These are phyloP conservation scores for Opeltia flavorubescens DNA, from an alignment of 495 filamentous ascomycete genomes.

Conservation along the genomic window DNA sequence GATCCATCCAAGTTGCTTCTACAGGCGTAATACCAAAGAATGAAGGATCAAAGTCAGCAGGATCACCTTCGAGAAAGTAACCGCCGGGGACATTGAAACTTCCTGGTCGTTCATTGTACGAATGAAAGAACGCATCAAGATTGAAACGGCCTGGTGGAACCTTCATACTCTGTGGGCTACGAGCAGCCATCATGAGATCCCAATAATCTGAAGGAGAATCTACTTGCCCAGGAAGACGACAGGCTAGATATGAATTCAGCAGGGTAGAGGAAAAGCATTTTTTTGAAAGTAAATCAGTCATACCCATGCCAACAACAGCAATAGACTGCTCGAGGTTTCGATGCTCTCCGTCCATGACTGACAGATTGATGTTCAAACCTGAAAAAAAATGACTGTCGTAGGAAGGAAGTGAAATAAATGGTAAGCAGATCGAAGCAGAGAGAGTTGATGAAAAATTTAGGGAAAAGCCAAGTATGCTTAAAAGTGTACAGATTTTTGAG, in stretches of 20 bases:
- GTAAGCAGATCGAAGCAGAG: too few species aligned
- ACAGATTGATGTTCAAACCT: too few species aligned
- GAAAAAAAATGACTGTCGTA: too few species aligned
- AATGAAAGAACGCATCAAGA: constrained; percentile 28
- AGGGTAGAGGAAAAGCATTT: not conserved
- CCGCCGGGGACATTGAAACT: constrained; percentile 5
- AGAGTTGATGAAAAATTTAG: too few species aligned
- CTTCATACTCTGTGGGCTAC: constrained; percentile 25
- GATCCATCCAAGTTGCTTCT: constrained; percentile 13
- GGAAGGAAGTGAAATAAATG: too few species aligned
- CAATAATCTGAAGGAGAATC: not conserved
- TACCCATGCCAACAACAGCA: constrained; percentile 19
- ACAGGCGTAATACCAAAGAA: constrained; percentile 14
- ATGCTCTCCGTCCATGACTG: too few species aligned
- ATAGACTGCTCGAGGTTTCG: too few species aligned
- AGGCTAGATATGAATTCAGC: not conserved
- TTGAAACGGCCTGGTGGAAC: constrained; percentile 21
- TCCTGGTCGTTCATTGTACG: constrained; percentile 10
- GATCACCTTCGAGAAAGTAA: constrained; percentile 9
- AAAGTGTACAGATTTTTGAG: too few species aligned
- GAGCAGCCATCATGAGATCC: constrained; percentile 14
- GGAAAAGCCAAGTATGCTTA: too few species aligned
- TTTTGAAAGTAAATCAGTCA: constrained; percentile 10
- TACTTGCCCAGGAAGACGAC: not conserved
- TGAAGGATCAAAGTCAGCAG: constrained; percentile 8